Conservation (phyloP, 78 protist species). For the Salpingoeca rosetta region DNA sequence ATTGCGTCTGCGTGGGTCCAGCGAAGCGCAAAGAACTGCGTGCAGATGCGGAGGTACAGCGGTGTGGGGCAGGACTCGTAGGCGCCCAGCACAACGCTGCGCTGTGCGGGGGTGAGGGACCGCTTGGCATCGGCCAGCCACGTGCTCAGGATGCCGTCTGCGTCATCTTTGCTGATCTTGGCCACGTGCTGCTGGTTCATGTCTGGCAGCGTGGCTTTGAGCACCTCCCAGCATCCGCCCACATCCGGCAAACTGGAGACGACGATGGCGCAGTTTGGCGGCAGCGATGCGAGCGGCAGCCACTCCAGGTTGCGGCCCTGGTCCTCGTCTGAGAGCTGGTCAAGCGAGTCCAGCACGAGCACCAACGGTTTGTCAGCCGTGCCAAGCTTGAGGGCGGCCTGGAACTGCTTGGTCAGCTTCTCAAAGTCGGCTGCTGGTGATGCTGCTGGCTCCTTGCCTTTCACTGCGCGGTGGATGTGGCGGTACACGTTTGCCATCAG, state of each 20-base stretch:
- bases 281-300: too few relatives aligned
- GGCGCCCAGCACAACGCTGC: not conserved
- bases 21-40: too few relatives aligned
- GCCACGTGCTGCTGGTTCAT: too few relatives aligned
- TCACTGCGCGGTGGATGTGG: not conserved
- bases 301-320: too few relatives aligned
- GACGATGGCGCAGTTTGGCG: too few relatives aligned
- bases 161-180: too few relatives aligned
- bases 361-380: not conserved
- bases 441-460: not conserved
- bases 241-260: too few relatives aligned
- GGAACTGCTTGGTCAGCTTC: not conserved
- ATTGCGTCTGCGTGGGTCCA: too few relatives aligned
- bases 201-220: too few relatives aligned
- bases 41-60: too few relatives aligned
- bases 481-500: not conserved
- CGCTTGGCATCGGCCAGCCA: not conserved
- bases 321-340: not conserved
- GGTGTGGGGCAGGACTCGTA: not conserved
- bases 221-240: too few relatives aligned
- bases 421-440: not conserved
- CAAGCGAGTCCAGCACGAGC: not conserved
- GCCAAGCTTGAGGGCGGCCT: not conserved
- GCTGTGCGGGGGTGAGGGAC: not conserved
- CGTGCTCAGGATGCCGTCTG: too few relatives aligned